Base-by-base conservation (phyloP, 225 moss, liverwort and hornwort genomes). In the Bryum argenteum region DNA sequence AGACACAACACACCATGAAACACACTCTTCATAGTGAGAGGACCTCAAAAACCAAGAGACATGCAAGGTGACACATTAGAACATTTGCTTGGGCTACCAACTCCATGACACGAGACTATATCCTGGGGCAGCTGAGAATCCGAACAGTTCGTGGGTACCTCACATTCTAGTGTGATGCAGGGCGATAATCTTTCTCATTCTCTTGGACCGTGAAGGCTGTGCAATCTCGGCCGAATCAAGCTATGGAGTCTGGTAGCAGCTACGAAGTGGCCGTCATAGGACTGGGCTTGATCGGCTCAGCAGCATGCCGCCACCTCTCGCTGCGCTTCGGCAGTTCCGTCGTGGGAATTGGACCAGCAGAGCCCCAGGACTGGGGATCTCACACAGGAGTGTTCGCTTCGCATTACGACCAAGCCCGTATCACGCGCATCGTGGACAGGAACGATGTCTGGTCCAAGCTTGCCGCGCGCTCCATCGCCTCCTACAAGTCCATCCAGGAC, bases 391-490 rank as follows among this genome's bases (percentile, higher is more conserved):
- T 90, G 44, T 96, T 93, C 12, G 96, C 88, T 8, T 93, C 96
- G 38, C 87, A 96, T 61, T 96, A 91, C 48, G 96, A 96, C n/a
- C 73, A 93, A 61, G 96, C 74, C 28, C 84, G 93, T 0, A 50
- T 96, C 63, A 96, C 96, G 10, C 80, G 96, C 11, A 80, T 93
- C 11, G 87, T 96, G 66, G 96, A 96, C 78, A 77, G 58, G 78
- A 85, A 93, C 18, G 81, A 85, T 21, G 89, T 96, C 9, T 96
- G 96, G 96, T 87, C 93, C 65, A 82, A 87, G 73, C 90, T 96
- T n/a, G 93, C 93, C 12, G 93, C 96, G 51, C 86, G 96, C 68
- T 91, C 96, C 10, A 96, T 93, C 37, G 90, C 84, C 50, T 79
- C 88, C 66, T 91, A 93, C 79, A 57, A 63, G 10, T 42, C 77